Percentiles rank a stretch among this genome's conserved stretches.
These are phyloP conservation scores for Calonectria fujianensis DNA, from an alignment of 2,329 filamentous ascomycete species.

Conservation along the genomic window DNA sequence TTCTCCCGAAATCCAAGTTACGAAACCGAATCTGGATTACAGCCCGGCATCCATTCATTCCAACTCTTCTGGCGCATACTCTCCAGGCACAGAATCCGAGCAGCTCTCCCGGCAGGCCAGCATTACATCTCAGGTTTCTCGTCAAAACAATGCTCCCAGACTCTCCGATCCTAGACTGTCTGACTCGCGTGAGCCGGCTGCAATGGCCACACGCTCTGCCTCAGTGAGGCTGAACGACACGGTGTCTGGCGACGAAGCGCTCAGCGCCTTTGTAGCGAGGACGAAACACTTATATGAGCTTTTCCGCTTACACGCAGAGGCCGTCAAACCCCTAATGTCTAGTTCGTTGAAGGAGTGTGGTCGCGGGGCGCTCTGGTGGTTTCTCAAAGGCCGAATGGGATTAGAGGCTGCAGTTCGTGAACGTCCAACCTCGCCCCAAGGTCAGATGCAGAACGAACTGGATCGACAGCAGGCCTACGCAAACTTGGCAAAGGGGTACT, in stretches of 20 bases:
- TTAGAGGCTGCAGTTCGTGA: conserved; percentile 84
- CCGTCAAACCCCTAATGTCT: conserved; percentile 78
- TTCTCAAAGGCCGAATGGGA: conserved; percentile 85
- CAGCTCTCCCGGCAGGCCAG: conserved; percentile 52
- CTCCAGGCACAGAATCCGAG: conserved; percentile 47
- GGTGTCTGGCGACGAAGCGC: conserved; percentile 77
- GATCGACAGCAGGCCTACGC: conserved; percentile 86
- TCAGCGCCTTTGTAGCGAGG: conserved; percentile 81
- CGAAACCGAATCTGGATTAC: conserved; percentile 58
- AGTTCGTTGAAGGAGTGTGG: conserved; percentile 81
- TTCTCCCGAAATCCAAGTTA: conserved; percentile 55
- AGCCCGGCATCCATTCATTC: conserved; percentile 65
- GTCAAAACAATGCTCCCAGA: conserved; percentile 52
- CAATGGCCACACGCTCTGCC: conserved; percentile 56
- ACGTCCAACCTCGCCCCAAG: conserved; percentile 71
- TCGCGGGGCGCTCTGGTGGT: conserved; percentile 90
- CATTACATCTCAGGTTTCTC: conserved; percentile 44
- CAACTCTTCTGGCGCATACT: conserved; percentile 55
- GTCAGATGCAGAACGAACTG: conserved; percentile 72
- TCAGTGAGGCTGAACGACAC: conserved; percentile 66
- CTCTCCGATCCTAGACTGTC: conserved; percentile 37
- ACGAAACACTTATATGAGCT: conserved; percentile 84
- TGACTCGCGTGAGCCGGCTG: conserved; percentile 49
- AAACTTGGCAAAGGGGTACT: conserved; percentile 89
- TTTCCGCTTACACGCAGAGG: conserved; percentile 86